A percentile compares a stretch with the other conserved stretches of the same genome.
These are phyloP conservation scores for Dipodascus geniculatus DNA, from an alignment of 805 yeast species.

Conservation along the genomic window DNA sequence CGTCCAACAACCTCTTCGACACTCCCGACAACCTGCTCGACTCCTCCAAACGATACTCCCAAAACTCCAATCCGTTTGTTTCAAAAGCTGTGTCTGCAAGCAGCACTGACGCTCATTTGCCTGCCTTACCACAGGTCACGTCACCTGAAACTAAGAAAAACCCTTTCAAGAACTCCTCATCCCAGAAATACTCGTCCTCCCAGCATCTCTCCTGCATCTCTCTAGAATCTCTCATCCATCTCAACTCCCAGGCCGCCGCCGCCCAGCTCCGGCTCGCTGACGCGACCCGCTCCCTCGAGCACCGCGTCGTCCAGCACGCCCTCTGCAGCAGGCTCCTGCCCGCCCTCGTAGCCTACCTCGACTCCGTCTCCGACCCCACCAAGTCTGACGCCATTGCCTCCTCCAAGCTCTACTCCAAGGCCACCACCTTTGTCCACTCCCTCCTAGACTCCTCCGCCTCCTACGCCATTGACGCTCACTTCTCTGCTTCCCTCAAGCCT, in stretches of 20 bases:
- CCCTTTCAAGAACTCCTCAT: not conserved
- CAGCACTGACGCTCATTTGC: not conserved
- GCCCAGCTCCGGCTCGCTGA: not conserved
- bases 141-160: not conserved
- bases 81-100: not conserved
- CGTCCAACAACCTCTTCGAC: not conserved
- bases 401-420: not conserved
- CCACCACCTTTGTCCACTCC: slow-evolving; percentile 10
- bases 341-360: not conserved
- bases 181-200: not conserved
- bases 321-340: not conserved
- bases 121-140: not conserved
- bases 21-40: not conserved
- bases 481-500: slow-evolving; percentile 13
- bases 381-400: not conserved
- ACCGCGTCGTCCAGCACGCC: not conserved
- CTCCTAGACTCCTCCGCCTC: slow-evolving; percentile 5
- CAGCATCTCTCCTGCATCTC: not conserved
- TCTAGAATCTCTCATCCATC: not conserved
- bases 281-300: not conserved
- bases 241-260: not conserved
- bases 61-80: not conserved
- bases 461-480: slow-evolving; percentile 1
- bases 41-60: not conserved
- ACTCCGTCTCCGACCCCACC: not conserved